Evolutionary conservation across 768 basidiomycete species (phyloP), one percentile per base, ranked within the genome.

Genomic region (Lactifluus subvellereus): DNA sequence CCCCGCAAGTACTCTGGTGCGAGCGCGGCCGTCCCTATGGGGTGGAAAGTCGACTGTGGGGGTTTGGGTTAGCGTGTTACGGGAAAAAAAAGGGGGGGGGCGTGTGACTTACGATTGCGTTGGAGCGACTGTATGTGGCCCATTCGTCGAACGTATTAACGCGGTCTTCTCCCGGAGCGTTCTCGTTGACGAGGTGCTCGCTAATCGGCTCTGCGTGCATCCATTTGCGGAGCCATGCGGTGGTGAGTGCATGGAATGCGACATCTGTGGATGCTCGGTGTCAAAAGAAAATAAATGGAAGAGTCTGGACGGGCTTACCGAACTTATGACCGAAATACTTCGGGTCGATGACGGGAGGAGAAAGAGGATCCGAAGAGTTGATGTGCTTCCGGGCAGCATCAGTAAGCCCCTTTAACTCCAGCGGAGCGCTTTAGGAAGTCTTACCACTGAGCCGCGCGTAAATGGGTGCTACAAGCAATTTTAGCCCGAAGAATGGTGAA

Each of bases 261-360:
- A 56, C 74, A 61, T 66, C 65, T 66, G 62, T 71, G 57, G 38
- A 54, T 49, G 30, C 18, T 14, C 13, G 32, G 18, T 7, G 49
- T 60, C 27, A 74, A 43, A 16, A n/a, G 14, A 22, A 30, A 22
- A 11, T 37, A n/a, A 20, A 20, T 10, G n/a, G 7, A 20, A 47
- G 45, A 9, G 8, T 8, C 33, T 40, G 32, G 13, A 10, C 20
- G 2, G 20, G 20, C 65, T 27, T 18, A 67, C 67, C 68, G 43
- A 64, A 69, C 42, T 50, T 38, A 35, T 52, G 14, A 10, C 60
- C 62, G 27, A 74, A 74, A 73, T 80, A 80, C 56, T 75, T 74
- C 5, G 79, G 77, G 66, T 81, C 75, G 66, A 81, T 78, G 7
- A 68, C 53, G 1, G 80, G 79, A 53, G 70, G 53, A 4, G 67